phyloP scores from a whole-genome alignment of 108 stramenopile species.

The Phaeodactylum tricornutum region DNA sequence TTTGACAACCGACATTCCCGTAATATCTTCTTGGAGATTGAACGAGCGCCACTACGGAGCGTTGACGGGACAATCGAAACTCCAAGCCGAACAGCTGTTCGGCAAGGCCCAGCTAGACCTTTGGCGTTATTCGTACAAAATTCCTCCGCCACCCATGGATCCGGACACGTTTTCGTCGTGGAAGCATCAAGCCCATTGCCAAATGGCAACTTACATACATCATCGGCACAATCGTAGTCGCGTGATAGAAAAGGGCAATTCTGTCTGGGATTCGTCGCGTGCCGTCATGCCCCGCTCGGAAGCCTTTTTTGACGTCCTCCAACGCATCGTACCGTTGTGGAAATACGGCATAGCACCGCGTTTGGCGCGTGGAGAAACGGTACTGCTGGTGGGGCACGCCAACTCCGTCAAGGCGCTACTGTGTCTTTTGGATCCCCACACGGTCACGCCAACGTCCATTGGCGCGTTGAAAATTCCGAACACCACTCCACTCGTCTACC shows the following conservation, averaged over 20 bases:
- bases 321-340: slow-evolving; percentile 5
- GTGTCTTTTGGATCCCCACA: not conserved
- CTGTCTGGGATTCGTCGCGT: not conserved
- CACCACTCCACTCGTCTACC: slow-evolving; percentile 4
- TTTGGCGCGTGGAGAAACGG: slow-evolving; percentile 3
- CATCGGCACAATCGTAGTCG: not conserved
- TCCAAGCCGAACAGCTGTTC: slow-evolving; percentile 83
- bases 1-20: slow-evolving; percentile 1
- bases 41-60: slow-evolving; percentile 5
- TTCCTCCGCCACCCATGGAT: slow-evolving; percentile 39
- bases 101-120: slow-evolving; percentile 86
- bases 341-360: not conserved
- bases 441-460: not conserved
- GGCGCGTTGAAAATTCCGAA: slow-evolving; percentile 2
- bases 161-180: not conserved
- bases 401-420: slow-evolving; percentile 3
- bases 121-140: slow-evolving; percentile 84
- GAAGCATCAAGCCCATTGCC: not conserved
- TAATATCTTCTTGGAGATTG: slow-evolving; percentile 2
- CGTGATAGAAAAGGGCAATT: not conserved
- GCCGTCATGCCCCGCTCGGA: not conserved
- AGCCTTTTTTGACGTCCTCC: not conserved
- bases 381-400: slow-evolving; percentile 6
- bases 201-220: not conserved
- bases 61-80: slow-evolving; percentile 79